Percentiles rank a stretch among this genome's conserved stretches.
Conservation (phyloP, 208 protist genomes). For the Jaenimonas drosophilae region DNA sequence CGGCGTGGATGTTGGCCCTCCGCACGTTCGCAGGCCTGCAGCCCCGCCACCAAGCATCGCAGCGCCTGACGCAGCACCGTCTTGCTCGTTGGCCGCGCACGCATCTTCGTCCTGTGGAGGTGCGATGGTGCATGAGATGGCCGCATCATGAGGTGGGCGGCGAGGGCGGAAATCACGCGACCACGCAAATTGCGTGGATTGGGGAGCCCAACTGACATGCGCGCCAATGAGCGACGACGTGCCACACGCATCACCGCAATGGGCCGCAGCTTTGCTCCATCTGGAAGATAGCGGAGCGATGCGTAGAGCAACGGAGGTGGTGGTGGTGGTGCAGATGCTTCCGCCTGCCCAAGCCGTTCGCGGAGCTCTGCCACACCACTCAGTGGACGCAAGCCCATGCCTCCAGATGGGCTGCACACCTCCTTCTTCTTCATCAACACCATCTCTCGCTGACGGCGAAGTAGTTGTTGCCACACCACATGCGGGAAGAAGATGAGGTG, state of each 20-base stretch:
- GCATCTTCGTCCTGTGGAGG: no score
- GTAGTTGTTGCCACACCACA: constrained; percentile 33
- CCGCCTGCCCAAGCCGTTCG: neutral
- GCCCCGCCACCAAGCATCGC: constrained; percentile 36
- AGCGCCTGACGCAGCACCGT: constrained; percentile 25
- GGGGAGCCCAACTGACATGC: no score
- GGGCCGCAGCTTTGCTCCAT: constrained; percentile 57
- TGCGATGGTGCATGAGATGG: neutral
- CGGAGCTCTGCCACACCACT: neutral
- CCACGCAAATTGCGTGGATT: neutral
- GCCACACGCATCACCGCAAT: constrained; percentile 35
- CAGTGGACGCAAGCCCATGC: constrained; percentile 1
- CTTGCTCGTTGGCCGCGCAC: constrained; percentile 4
- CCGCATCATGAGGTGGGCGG: neutral
- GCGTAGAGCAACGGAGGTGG: constrained; percentile 26
- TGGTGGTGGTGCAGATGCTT: neutral
- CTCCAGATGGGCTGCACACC: neutral
- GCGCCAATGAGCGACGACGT: constrained; percentile 2
- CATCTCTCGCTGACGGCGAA: constrained; percentile 16
- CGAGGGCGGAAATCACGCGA: neutral
- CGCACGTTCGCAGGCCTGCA: constrained; percentile 11
- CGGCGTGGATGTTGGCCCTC: neutral
- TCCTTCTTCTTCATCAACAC: neutral
- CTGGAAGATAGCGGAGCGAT: constrained; percentile 36
- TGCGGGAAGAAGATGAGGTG: constrained; percentile 40